Conservation (phyloP, 2,329 filamentous ascomycete genomes). For the Stemphylium vesicarium region DNA sequence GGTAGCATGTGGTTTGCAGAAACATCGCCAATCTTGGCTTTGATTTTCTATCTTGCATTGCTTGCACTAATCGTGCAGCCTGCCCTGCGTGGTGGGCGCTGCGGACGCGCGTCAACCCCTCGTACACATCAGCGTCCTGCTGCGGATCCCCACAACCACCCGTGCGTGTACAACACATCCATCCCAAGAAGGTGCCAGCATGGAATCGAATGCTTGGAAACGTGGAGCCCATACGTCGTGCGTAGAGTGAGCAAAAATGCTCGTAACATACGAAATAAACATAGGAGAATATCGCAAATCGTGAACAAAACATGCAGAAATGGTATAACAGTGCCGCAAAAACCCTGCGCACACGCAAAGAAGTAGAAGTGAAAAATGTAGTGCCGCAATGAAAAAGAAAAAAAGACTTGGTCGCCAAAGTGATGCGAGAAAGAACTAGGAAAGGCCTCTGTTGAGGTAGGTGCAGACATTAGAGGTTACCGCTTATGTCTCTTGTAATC, state of each 20-base stretch:
- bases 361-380: constrained; percentile 31
- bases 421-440: constrained; percentile 32
- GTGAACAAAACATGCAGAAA: constrained; percentile 34
- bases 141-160: constrained; percentile 19
- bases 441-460: constrained; percentile 31
- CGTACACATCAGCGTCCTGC: constrained; percentile 15
- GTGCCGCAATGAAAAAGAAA: constrained; percentile 17
- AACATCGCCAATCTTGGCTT: constrained; percentile 23
- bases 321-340: constrained; percentile 41
- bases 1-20: constrained; percentile 11
- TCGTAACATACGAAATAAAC: constrained; percentile 37
- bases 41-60: constrained; percentile 24
- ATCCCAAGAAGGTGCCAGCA: constrained; percentile 16
- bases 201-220: constrained; percentile 14
- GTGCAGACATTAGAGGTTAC: constrained; percentile 46
- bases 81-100: constrained; percentile 14
- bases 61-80: constrained; percentile 4
- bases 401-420: constrained; percentile 18
- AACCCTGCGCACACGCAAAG: constrained; percentile 19
- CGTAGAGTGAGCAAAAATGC: constrained; percentile 22
- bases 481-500: constrained; percentile 31
- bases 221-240: constrained; percentile 27
- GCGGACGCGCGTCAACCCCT: constrained; percentile 33
- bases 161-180: constrained; percentile 23
- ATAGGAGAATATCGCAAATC: constrained; percentile 35